Evolutionary conservation across 805 yeast genomes (phyloP).

Genomic region (Ogataea minuta): DNA sequence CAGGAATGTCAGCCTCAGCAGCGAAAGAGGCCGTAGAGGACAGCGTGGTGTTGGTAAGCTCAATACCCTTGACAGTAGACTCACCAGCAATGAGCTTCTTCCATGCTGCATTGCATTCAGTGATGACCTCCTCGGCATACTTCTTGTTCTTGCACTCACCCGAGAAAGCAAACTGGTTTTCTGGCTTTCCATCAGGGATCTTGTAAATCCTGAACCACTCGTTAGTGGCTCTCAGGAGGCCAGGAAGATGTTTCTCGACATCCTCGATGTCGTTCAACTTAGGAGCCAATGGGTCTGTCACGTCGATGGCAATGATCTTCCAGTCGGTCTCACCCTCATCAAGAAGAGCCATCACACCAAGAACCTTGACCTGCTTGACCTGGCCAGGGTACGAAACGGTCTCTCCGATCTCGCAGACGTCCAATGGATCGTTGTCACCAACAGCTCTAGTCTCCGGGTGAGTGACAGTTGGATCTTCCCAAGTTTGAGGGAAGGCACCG

Average conservation of each 20-base stretch:
- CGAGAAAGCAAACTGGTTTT: slow-evolving; percentile 93
- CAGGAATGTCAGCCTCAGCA: slow-evolving; percentile 55
- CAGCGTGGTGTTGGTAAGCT: slow-evolving; percentile 75
- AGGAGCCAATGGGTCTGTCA: slow-evolving; percentile 84
- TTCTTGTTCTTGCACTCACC: slow-evolving; percentile 87
- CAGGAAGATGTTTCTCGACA: slow-evolving; percentile 86
- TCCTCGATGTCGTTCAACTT: slow-evolving; percentile 89
- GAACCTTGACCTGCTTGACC: slow-evolving; percentile 83
- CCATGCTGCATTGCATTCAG: slow-evolving; percentile 87
- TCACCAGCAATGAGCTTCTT: slow-evolving; percentile 66
- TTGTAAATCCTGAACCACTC: slow-evolving; percentile 99
- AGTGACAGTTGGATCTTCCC: slow-evolving; percentile 70
- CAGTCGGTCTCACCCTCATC: slow-evolving; percentile 92
- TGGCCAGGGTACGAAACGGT: slow-evolving; percentile 64
- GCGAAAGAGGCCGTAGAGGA: slow-evolving; percentile 53
- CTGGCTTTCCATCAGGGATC: slow-evolving; percentile 97
- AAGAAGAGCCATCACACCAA: slow-evolving; percentile 91
- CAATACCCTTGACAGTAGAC: slow-evolving; percentile 60
- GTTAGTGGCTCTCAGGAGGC: slow-evolving; percentile 87
- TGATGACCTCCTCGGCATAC: slow-evolving; percentile 81
- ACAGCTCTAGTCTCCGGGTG: slow-evolving; percentile 66
- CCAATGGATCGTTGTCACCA: slow-evolving; percentile 87
- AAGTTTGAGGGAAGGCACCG: slow-evolving; percentile 96
- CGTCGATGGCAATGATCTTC: slow-evolving; percentile 88
- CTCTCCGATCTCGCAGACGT: slow-evolving; percentile 80